Percentiles rank a stretch among this genome's conserved stretches.
Conservation (phyloP, 129 eudicot genomes). For the Tagetes patula region DNA sequence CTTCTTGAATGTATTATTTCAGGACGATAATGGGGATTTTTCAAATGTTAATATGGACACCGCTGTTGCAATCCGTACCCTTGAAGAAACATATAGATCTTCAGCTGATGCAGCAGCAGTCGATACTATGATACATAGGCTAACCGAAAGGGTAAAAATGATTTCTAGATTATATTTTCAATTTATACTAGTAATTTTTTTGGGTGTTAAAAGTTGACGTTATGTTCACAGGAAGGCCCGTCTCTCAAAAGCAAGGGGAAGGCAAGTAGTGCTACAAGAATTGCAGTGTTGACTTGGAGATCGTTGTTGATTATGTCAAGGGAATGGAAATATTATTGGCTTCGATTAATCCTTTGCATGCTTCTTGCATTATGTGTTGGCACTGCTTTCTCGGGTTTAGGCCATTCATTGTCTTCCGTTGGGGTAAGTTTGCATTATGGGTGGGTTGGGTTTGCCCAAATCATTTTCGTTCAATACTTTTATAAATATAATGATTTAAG, state of each 20-base stretch:
- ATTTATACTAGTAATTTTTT: neutral
- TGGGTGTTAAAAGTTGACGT: neutral
- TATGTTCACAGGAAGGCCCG: conserved; percentile 71
- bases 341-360: conserved; percentile 73
- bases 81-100: conserved; percentile 84
- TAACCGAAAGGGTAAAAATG: conserved; percentile 62
- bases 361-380: conserved; percentile 69
- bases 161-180: neutral
- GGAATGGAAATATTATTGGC: conserved; percentile 93
- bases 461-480: neutral
- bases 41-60: conserved; percentile 95
- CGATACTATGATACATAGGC: conserved; percentile 67
- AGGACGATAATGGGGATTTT: conserved; percentile 89
- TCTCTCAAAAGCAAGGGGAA: conserved; percentile 76
- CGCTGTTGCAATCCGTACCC: conserved; percentile 86
- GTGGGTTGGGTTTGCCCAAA: neutral
- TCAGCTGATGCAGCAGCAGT: conserved; percentile 92
- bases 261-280: conserved; percentile 50
- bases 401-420: conserved; percentile 80
- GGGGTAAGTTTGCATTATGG: conserved; percentile 42
- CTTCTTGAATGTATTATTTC: conserved; percentile 17
- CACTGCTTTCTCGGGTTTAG: conserved; percentile 71
- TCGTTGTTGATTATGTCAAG: conserved; percentile 83
- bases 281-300: conserved; percentile 85
- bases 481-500: neutral